phyloP scores from a whole-genome alignment of 495 filamentous ascomycete species.

The Neurospora sp. region DNA sequence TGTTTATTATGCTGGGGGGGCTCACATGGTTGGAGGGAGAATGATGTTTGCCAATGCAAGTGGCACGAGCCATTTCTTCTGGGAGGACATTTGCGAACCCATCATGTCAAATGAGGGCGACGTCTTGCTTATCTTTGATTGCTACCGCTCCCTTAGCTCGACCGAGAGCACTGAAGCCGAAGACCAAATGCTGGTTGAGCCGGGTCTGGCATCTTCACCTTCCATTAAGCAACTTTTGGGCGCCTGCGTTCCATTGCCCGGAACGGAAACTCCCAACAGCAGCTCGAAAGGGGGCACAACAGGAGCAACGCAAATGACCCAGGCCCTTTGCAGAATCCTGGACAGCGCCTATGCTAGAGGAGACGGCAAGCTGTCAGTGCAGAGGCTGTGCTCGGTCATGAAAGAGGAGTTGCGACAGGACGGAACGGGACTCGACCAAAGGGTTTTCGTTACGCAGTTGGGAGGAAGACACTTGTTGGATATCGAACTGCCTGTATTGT shows the following conservation, averaged over 20 bases:
- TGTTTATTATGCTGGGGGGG: constrained; percentile 16
- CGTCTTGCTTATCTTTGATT: constrained; percentile 19
- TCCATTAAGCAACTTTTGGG: constrained; percentile 19
- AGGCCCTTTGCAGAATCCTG: constrained; percentile 9
- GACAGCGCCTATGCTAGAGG: not conserved
- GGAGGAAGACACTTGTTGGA: constrained; percentile 18
- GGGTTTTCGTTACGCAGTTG: constrained; percentile 20
- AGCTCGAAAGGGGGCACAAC: not conserved
- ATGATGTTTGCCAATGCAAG: constrained; percentile 13
- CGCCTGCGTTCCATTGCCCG: constrained; percentile 1
- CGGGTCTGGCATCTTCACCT: constrained; percentile 5
- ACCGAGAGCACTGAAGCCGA: not conserved
- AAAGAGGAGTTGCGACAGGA: constrained; percentile 10
- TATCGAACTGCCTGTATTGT: constrained; percentile 13
- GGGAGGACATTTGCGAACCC: constrained; percentile 21
- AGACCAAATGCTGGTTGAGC: constrained; percentile 8
- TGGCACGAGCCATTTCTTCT: constrained; percentile 11
- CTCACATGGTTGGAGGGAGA: constrained; percentile 9
- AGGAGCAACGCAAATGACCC: constrained; percentile 4
- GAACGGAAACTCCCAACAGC: not conserved
- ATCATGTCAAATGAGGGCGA: constrained; percentile 13
- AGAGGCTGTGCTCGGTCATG: constrained; percentile 17
- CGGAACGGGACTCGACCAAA: not conserved
- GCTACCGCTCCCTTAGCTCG: not conserved
- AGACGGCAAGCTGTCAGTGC: constrained; percentile 7